phyloP scores from a whole-genome alignment of 306 rosid species.

The Sphenostylis stenocarpa region DNA sequence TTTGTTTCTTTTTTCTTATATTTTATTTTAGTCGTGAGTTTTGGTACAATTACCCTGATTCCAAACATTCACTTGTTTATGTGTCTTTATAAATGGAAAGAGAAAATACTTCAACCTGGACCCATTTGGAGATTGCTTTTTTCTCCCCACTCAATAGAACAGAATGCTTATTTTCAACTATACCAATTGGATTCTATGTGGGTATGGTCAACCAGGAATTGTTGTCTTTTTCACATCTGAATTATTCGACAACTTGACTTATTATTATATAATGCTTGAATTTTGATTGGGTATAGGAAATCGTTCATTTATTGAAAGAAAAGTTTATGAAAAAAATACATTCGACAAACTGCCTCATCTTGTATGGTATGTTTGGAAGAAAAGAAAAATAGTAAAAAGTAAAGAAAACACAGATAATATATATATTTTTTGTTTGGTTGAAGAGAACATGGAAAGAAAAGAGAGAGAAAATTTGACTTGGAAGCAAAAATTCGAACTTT shows the following conservation, averaged over 20 bases:
- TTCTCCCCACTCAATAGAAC: background rate
- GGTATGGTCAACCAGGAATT: background rate
- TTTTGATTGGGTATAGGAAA: background rate
- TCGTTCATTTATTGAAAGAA: background rate
- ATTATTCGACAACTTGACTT: conserved; percentile 5
- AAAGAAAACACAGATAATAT: background rate
- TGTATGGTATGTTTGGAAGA: background rate
- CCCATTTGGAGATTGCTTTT: background rate
- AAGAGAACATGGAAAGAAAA: background rate
- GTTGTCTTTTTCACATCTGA: background rate
- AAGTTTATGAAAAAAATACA: conserved; percentile 22
- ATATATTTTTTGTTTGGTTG: background rate
- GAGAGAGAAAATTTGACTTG: background rate
- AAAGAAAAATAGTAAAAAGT: background rate
- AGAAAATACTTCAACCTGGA: background rate
- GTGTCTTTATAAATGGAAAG: conserved; percentile 12
- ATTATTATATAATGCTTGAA: background rate
- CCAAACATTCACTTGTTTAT: background rate
- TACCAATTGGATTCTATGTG: conserved; percentile 2
- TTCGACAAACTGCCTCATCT: conserved; percentile 7
- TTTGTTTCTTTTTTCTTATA: no score
- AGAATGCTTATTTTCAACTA: background rate
- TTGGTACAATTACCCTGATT: no score
- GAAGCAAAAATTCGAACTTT: background rate
- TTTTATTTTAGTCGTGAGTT: no score